These are phyloP conservation scores for Alternaria ventricosa DNA, from an alignment of 2,329 filamentous ascomycete genomes.

Conservation along the genomic window DNA sequence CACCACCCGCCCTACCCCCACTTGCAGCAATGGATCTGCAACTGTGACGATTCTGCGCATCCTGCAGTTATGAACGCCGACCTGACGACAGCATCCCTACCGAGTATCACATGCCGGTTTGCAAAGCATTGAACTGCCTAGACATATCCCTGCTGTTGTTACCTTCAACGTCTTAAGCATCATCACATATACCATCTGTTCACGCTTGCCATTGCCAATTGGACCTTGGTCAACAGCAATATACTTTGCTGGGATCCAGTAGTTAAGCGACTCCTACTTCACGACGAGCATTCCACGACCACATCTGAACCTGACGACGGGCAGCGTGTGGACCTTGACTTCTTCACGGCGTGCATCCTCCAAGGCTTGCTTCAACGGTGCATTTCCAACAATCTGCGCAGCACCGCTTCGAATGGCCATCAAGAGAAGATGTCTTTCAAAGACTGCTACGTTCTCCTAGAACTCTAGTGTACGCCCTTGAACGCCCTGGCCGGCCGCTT, in stretches of 20 bases:
- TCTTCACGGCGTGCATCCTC: not conserved
- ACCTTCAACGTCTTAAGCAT: not conserved
- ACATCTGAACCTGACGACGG: not conserved
- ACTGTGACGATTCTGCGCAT: constrained; percentile 4
- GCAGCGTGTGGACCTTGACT: not conserved
- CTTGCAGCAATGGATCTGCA: constrained; percentile 4
- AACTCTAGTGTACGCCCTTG: not conserved
- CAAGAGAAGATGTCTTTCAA: not conserved
- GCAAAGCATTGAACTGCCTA: not conserved
- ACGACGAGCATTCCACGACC: not conserved
- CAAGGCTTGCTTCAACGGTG: not conserved
- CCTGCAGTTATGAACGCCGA: constrained; percentile 10
- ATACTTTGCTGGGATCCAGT: not conserved
- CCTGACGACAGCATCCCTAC: not conserved
- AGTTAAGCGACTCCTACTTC: not conserved
- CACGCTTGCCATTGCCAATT: not conserved
- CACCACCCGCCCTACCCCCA: constrained; percentile 1
- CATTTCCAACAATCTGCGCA: not conserved
- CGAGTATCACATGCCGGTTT: not conserved
- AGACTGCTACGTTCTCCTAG: not conserved
- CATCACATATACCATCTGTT: not conserved
- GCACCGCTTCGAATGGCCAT: not conserved
- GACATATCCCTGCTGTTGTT: not conserved
- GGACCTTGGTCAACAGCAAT: not conserved
- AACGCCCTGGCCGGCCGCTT: not conserved